Conservation (phyloP, 805 yeast genomes). For the Metschnikowia noctiluminum region DNA sequence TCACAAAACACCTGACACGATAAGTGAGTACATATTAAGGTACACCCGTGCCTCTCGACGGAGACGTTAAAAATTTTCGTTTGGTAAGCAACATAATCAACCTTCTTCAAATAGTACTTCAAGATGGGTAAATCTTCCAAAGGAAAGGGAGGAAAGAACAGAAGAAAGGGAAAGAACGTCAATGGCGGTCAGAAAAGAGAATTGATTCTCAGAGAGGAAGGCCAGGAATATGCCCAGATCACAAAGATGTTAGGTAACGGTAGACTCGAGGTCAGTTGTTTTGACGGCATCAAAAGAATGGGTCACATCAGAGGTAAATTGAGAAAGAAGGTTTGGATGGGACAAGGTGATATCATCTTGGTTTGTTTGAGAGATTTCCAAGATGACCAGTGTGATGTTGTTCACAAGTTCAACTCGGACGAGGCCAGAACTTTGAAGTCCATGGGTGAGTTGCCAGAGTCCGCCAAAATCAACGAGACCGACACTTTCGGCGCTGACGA, state of each 20-base stretch:
- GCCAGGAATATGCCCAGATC: conserved; percentile 98
- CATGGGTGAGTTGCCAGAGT: conserved; percentile 96
- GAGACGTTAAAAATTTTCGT: conserved; percentile 5
- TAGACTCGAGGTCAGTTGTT: conserved; percentile 91
- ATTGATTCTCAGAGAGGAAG: conserved; percentile 85
- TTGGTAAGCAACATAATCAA: neutral
- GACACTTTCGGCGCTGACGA: conserved; percentile 96
- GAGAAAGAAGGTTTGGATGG: conserved; percentile 99
- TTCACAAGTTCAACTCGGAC: conserved; percentile 93
- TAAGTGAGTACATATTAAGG: conserved; percentile 5
- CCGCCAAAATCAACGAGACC: conserved; percentile 95
- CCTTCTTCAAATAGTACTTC: conserved; percentile 1
- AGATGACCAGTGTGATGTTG: conserved; percentile 97
- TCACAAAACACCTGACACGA: neutral
- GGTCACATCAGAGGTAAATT: conserved; percentile 98
- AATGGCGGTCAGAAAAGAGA: conserved; percentile 91
- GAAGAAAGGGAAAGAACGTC: conserved; percentile 98
- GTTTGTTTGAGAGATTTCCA: conserved; percentile 98
- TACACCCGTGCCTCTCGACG: conserved; percentile 14
- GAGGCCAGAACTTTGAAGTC: conserved; percentile 96
- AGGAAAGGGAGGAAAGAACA: conserved; percentile 88
- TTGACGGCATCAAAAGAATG: conserved; percentile 89
- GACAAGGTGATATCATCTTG: conserved; percentile 95
- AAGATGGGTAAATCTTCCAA: conserved; percentile 72
- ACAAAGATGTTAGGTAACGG: conserved; percentile 98